Conservation (phyloP, 805 yeast species). For the Metschnikowia santaceciliae region DNA sequence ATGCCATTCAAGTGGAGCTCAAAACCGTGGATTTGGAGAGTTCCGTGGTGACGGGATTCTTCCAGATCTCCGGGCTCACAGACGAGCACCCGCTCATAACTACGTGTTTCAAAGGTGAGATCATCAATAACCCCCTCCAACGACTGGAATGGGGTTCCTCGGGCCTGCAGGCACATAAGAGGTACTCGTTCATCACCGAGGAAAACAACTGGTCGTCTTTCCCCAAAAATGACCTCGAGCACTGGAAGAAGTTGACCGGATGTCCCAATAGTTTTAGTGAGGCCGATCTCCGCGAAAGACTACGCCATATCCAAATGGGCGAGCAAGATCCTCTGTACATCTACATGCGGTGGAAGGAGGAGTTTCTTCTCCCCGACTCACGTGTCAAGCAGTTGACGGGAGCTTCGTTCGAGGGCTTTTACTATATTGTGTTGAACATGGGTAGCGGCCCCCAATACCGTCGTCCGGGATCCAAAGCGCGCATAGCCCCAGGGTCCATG, state of each 20-base stretch:
- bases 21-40: constrained; percentile 59
- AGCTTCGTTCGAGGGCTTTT: constrained; percentile 91
- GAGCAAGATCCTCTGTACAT: constrained; percentile 35
- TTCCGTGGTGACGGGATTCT: constrained; percentile 49
- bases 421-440: constrained; percentile 81
- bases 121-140: constrained; percentile 48
- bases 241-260: constrained; percentile 47
- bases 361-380: constrained; percentile 79
- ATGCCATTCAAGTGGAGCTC: constrained; percentile 65
- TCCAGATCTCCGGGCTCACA: constrained; percentile 63
- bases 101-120: constrained; percentile 73
- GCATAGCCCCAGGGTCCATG: constrained; percentile 56
- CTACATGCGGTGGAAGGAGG: constrained; percentile 95
- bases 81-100: constrained; percentile 57
- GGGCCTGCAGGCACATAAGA: constrained; percentile 12
- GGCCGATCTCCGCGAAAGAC: constrained; percentile 22
- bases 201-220: constrained; percentile 55
- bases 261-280: constrained; percentile 47
- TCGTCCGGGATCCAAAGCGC: not conserved
- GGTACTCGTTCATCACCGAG: constrained; percentile 54
- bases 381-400: constrained; percentile 54
- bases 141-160: constrained; percentile 21
- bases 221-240: constrained; percentile 42
- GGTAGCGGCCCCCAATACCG: constrained; percentile 20
- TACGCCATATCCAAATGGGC: constrained; percentile 29